Evolutionary conservation across 2,329 filamentous ascomycete genomes (phyloP), one percentile per base, ranked within the genome.

Genomic region (Septoria petroselini): DNA sequence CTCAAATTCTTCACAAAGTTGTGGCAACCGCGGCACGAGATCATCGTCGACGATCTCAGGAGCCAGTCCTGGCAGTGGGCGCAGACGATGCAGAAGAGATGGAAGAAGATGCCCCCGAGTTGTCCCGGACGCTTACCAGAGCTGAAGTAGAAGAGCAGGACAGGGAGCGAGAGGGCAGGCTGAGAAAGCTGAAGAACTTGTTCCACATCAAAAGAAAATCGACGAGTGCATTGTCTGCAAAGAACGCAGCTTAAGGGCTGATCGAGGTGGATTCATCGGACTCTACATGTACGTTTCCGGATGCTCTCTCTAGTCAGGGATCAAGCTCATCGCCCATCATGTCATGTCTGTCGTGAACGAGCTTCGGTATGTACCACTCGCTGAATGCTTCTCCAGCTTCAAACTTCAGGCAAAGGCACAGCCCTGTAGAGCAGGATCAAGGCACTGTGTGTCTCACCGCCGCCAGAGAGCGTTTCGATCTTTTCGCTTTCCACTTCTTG

Each of bases 401-500:
- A 46, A 17, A 50, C 50, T 38, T 43, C 53, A 4, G 85, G 84
- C 53, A 91, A 73, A 21, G 84, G 78, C 52, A 91, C 84, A 6
- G 87, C 85, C 59, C 80, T 80, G 72, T 93, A 93, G 19, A 93
- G 77, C 34, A 91, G 73, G 55, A 93, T 89, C 40, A 93, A 77
- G 21, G 88, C 88, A 42, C 86, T 90, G 70, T 93, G 88, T 46
- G 83, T 86, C 71, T 93, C 88, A 58, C 76, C 76, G 64, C 94
- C 93, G 52, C 93, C 94, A 42, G 90, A 81, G 43, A 98, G 78
- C 3, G 84, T 86, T 67, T 91, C 87, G 59, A 98, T 94, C 76
- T 95, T 93, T 62, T 97, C 91, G 19, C 82, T 76, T 12, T 88
- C 83, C 21, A 98, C 93, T 74, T 98, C 93, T 11, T 86, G 83